Conservation (phyloP, 345 rosid genomes). For the Acer negundo region DNA sequence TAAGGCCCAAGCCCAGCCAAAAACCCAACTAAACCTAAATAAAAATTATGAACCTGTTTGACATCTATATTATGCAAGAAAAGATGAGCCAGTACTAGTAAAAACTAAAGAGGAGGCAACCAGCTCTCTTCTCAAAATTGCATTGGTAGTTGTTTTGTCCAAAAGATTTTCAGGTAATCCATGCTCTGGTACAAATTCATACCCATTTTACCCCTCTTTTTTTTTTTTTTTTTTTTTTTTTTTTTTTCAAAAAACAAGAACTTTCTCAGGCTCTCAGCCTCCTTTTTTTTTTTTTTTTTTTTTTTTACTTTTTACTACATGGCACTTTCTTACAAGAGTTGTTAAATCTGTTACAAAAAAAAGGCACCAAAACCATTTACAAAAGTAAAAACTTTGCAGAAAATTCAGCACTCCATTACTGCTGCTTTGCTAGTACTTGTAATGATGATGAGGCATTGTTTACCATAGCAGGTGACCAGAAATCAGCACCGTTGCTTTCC, state of each 20-base stretch:
- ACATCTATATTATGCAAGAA: too few species aligned
- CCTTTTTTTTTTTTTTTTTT: neutral
- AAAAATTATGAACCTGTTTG: too few species aligned
- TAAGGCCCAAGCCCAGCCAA: neutral
- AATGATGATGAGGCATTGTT: conserved; percentile 27
- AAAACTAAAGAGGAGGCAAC: too few species aligned
- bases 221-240: neutral
- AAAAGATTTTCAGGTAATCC: too few species aligned
- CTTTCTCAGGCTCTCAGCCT: neutral
- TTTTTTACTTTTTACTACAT: neutral
- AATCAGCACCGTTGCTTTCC: conserved; percentile 78
- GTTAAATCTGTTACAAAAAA: conserved; percentile 7
- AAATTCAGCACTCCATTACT: conserved; percentile 6
- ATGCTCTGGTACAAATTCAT: too few species aligned
- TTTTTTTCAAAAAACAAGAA: neutral
- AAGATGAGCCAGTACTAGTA: too few species aligned
- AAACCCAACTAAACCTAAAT: neutral
- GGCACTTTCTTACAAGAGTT: neutral
- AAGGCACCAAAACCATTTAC: conserved; percentile 6
- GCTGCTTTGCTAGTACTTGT: conserved; percentile 15
- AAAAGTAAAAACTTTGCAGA: neutral
- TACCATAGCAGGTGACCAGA: conserved; percentile 74
- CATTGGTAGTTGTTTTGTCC: too few species aligned
- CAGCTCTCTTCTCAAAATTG: too few species aligned
- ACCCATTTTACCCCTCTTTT: neutral